A percentile compares a stretch with the other conserved stretches of the same genome.
Conservation (phyloP, 2,329 filamentous ascomycete genomes). For the Monosporascus ibericus region DNA sequence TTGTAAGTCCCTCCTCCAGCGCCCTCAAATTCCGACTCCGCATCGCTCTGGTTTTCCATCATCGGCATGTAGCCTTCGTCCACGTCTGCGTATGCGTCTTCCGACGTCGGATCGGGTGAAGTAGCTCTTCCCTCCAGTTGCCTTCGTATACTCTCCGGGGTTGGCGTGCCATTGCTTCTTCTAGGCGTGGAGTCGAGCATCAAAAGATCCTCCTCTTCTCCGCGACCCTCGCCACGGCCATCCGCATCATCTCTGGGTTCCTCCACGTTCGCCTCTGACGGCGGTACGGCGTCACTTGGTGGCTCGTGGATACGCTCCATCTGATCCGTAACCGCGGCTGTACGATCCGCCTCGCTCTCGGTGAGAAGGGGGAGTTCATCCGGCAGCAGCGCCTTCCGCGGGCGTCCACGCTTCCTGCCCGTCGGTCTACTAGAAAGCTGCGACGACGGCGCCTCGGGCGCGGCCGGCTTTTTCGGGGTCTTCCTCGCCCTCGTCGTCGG, state of each 20-base stretch:
- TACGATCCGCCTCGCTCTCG: slow-evolving; percentile 7
- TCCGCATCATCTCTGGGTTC: not conserved
- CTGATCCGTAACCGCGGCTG: slow-evolving; percentile 2
- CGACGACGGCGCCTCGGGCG: slow-evolving; percentile 19
- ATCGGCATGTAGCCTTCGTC: slow-evolving; percentile 15
- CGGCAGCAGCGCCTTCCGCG: slow-evolving; percentile 21
- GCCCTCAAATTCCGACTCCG: slow-evolving; percentile 16
- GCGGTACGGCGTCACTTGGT: not conserved
- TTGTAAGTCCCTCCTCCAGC: slow-evolving; percentile 11
- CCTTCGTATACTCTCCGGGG: not conserved
- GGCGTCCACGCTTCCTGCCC: slow-evolving; percentile 25
- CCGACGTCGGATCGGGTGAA: not conserved
- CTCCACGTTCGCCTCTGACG: not conserved
- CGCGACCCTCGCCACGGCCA: not conserved
- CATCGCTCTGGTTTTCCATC: slow-evolving; percentile 22
- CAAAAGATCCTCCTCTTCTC: not conserved
- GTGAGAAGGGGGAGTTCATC: slow-evolving; percentile 16
- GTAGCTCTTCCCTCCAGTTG: not conserved
- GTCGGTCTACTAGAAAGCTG: slow-evolving; percentile 17
- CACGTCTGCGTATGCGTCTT: slow-evolving; percentile 8
- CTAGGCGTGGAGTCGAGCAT: not conserved
- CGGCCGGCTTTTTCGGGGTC: slow-evolving; percentile 18
- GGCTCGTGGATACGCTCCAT: not conserved
- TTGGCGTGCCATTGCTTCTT: not conserved
- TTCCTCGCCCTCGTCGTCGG: slow-evolving; percentile 20